Evolutionary conservation across 768 basidiomycete genomes (phyloP), one percentile per base, ranked within the genome.

Genomic region (Phaeotremella fagi): DNA sequence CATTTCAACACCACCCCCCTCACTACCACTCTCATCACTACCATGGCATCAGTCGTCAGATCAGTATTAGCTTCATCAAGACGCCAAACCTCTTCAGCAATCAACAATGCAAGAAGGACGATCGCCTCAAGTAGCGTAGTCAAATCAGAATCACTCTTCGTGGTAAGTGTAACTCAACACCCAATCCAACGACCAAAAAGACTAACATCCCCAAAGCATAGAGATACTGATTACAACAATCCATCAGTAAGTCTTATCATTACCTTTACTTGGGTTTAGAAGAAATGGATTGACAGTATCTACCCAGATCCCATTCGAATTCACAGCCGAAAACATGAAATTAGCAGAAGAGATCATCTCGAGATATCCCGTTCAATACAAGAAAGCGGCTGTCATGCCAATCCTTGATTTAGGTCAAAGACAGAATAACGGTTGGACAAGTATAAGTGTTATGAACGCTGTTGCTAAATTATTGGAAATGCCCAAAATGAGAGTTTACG

Each of bases 361-460:
- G 36, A 85, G 84, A 63, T 99, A 99, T 79, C 94, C 94, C 20
- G 82, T 89, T 48, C 92, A 97, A 70, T 99, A 98, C 82, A 95
- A 90, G 82, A 99, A 99, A 76, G 94, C 91, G 16, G 95, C 95
- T 25, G 85, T 90, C 64, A 97, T 99, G 72, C 95, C 95, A 43
- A 80, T 99, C 27, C 84, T 99, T 53, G 92, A 98, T 76, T 82
- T 99, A 38, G 92, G 86, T 1, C 95, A 99, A 77, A 82, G 90
- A 61, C 95, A 99, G 76, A 98, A 98, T 79, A 89, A 94, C 63
- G 90, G 89, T 64, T 99, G 90, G 89, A 97, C 94, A 23, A 90
- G 87, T 73, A 94, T 99, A 61, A 90, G 87, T 66, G 91, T 94
- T 57, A 99, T 99, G 95, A 97, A 99, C 78, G 89, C 91, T 66